These are phyloP conservation scores for Cystobasidium onofrii DNA, from an alignment of 768 basidiomycete genomes.

Conservation along the genomic window DNA sequence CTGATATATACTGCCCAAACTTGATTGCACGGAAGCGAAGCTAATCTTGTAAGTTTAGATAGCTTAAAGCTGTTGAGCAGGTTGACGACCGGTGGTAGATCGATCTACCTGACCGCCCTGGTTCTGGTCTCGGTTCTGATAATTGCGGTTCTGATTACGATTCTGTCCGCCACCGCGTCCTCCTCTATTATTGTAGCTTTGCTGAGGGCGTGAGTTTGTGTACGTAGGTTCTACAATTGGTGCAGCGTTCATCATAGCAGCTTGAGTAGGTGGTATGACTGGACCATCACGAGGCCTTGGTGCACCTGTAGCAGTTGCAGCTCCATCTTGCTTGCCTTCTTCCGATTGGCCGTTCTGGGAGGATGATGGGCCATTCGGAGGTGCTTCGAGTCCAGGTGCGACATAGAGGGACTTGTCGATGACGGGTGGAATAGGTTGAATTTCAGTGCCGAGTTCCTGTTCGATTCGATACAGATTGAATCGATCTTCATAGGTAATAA, in stretches of 20 bases:
- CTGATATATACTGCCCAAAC: too few relatives aligned
- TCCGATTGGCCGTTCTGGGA: not conserved
- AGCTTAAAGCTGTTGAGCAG: constrained; percentile 19
- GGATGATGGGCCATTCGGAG: not conserved
- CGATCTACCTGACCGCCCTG: not conserved
- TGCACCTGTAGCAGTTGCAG: constrained; percentile 1
- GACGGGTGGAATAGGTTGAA: constrained; percentile 80
- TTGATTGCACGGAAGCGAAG: too few relatives aligned
- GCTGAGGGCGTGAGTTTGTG: not conserved
- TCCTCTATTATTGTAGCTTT: not conserved
- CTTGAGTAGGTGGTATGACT: constrained; percentile 13
- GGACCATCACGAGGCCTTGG: not conserved
- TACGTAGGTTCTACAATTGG: not conserved
- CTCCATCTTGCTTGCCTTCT: not conserved
- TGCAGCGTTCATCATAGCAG: not conserved
- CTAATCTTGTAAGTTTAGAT: too few relatives aligned
- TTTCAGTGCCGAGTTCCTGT: constrained; percentile 96
- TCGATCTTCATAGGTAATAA: constrained; percentile 94
- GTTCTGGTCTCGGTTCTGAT: not conserved
- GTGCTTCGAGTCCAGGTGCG: constrained; percentile 54
- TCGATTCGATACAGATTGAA: constrained; percentile 98
- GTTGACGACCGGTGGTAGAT: not conserved
- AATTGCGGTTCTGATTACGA: not conserved
- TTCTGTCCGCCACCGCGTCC: not conserved
- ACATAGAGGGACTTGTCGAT: constrained; percentile 93